A percentile compares a stretch with the other conserved stretches of the same genome.
Conservation (phyloP, 495 filamentous ascomycete genomes). For the Tuber umbilicatum region DNA sequence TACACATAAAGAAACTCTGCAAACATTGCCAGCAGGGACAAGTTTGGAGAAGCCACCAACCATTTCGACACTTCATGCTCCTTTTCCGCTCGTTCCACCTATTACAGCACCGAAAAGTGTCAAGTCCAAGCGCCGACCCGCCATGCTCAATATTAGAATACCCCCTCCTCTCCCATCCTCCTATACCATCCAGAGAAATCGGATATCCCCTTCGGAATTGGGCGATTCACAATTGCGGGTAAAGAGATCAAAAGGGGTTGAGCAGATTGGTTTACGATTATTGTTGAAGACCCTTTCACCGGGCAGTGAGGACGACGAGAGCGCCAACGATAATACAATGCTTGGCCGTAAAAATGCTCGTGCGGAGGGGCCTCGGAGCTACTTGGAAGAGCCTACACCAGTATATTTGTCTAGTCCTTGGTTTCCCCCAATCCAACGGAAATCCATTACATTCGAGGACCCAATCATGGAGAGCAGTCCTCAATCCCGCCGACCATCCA, state of each 20-base stretch:
- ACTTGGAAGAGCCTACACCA: conserved; percentile 15
- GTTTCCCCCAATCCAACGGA: conserved; percentile 18
- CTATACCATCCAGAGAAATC: conserved; percentile 8
- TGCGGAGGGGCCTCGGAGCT: not conserved
- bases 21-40: conserved; percentile 13
- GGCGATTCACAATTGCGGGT: conserved; percentile 17
- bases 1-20: conserved; percentile 13
- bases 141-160: conserved; percentile 24
- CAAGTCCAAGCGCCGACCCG: conserved; percentile 24
- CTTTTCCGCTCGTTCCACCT: conserved; percentile 26
- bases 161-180: conserved; percentile 13
- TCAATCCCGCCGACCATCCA: conserved; percentile 15
- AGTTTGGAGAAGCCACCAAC: conserved; percentile 17
- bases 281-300: conserved; percentile 28
- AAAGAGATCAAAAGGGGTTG: conserved; percentile 19
- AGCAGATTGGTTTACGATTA: conserved; percentile 27
- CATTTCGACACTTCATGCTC: conserved; percentile 24
- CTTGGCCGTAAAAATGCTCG: conserved; percentile 2
- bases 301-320: conserved; percentile 14
- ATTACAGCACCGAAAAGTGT: conserved; percentile 17
- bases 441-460: conserved; percentile 8
- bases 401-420: conserved; percentile 23
- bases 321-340: conserved; percentile 14
- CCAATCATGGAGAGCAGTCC: not conserved
- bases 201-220: conserved; percentile 11